Evolutionary conservation across 495 filamentous ascomycete genomes (phyloP), one percentile per base, ranked within the genome.

Genomic region (Penicillium cosmopolitanum): DNA sequence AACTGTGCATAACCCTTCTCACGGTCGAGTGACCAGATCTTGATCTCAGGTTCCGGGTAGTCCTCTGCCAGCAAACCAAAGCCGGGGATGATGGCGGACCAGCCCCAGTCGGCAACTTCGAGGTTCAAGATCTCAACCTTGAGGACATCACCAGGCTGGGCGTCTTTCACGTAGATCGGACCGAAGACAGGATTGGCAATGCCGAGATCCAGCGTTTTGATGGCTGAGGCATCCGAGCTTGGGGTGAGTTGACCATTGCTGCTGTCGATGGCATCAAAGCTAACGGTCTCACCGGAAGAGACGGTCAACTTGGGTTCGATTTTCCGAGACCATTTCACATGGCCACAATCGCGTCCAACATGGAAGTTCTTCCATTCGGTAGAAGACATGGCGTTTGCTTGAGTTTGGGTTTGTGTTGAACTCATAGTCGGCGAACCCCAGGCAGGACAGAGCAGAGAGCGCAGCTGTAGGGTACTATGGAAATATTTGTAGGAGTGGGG

Each of bases 51-150:
- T 2, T 76, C 70, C 1, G 72, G 63, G 53, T 78, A 83, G 51
- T 83, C 79, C 44, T 80, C 78, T 4, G 71, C 67, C 38, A 83
- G 64, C 23, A 83, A 70, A 7, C 80, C 80, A 56, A 83, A 83
- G 28, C 73, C 71, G 2, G 79, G 78, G 50, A 83, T 73, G 48
- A 83, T 75, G 42, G 77, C 76, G 19, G 79, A 80, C 80, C 80
- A 83, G 9, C 80, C 80, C 71, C 76, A 83, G 58, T 71, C 65
- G 3, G 75, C 75, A n/a, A 72, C 69, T 54, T 74, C 59, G 5
- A 83, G 70, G 38, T 67, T 60, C 18, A 82, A 65, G 47, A 82
- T 66, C 31, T 82, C 79, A 23, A 83, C 68, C 50, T 79, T 76
- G 7, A 83, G 73, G 9, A 79, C 77, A 58, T 83, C 80, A 51